Base-by-base conservation (phyloP, 139 green algal species). In the Gonium pectorale region DNA sequence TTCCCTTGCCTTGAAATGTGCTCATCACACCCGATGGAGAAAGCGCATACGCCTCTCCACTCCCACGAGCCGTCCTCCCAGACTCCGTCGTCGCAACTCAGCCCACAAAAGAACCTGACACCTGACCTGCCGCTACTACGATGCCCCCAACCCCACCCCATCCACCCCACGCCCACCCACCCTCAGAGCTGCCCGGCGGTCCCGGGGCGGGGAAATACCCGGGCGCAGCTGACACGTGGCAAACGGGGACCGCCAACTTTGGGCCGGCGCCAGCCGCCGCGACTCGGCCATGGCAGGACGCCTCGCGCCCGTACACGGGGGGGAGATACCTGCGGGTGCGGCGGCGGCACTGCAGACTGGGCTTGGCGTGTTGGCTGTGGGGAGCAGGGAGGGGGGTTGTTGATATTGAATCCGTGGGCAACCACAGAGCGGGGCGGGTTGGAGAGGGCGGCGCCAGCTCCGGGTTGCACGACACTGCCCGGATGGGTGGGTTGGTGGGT, bases 171-270 rank as follows among this genome's bases (percentile, higher is more conserved):
- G 56, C 38, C 41, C 26, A 38, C 43, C 11, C 59, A 3, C 13
- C 38, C 5, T 59, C 41, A 51, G 73, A 81, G 0, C 56, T 59
- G n/a, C 60, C 59, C 27, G 11, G 41, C 5, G 75, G 75, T 0
- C 75, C 75, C 3, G 75, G 75, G 26, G 26, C 59, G 3, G 75
- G 59, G 17, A 71, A 71, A n/a, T 82, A 82, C 29, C 75, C 75
- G 4, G 56, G 37, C 15, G 33, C 40, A 35, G 40, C 29, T 5
- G 59, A 71, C 41, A 49, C 8, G 19, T 82, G 75, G 75, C 33
- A 21, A 27, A 11, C 40, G 3, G n/a, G 31, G 13, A 72, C 40
- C 27, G 64, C 75, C 5, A 6, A n/a, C 0, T 63, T 59, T 7
- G 59, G 75, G 7, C n/a, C 38, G 41, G 22, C 9, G 33, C 24